Conservation (phyloP, 2,329 filamentous ascomycete species). For the Botrytis galanthina region DNA sequence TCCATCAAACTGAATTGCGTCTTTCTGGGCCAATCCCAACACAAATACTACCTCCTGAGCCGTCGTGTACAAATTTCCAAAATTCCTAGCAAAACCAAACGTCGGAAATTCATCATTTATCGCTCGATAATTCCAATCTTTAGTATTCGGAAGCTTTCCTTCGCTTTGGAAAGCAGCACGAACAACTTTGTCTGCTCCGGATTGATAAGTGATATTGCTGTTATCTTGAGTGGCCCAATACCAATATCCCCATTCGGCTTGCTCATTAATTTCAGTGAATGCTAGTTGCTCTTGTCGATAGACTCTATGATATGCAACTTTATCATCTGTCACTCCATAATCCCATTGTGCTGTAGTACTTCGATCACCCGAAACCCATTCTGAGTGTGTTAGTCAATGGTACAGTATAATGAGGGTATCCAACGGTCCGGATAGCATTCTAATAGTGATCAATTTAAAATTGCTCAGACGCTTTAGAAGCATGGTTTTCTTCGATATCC, state of each 20-base stretch:
- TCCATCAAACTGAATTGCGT: conserved; percentile 73
- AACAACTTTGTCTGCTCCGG: conserved; percentile 63
- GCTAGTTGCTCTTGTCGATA: conserved; percentile 58
- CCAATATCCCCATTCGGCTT: conserved; percentile 78
- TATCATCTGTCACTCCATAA: conserved; percentile 46
- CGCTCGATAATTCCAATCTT: conserved; percentile 63
- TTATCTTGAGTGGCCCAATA: conserved; percentile 67
- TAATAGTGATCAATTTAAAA: background rate
- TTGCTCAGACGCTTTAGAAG: background rate
- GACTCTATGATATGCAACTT: conserved; percentile 64
- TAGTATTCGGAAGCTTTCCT: conserved; percentile 60
- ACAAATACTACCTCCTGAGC: conserved; percentile 57
- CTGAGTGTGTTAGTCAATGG: conserved; percentile 42
- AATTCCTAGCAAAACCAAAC: conserved; percentile 70
- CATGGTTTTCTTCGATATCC: background rate
- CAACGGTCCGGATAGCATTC: background rate
- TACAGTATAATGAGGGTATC: background rate
- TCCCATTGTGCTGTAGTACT: conserved; percentile 60
- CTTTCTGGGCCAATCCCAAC: conserved; percentile 72
- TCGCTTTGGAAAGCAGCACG: conserved; percentile 64
- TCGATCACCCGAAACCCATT: conserved; percentile 68
- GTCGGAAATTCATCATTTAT: conserved; percentile 74
- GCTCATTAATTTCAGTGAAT: conserved; percentile 67
- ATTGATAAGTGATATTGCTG: conserved; percentile 62
- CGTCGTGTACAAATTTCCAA: conserved; percentile 40